Base-by-base conservation (phyloP, 2,329 filamentous ascomycete genomes). In the Cladosporium cucumerinum region DNA sequence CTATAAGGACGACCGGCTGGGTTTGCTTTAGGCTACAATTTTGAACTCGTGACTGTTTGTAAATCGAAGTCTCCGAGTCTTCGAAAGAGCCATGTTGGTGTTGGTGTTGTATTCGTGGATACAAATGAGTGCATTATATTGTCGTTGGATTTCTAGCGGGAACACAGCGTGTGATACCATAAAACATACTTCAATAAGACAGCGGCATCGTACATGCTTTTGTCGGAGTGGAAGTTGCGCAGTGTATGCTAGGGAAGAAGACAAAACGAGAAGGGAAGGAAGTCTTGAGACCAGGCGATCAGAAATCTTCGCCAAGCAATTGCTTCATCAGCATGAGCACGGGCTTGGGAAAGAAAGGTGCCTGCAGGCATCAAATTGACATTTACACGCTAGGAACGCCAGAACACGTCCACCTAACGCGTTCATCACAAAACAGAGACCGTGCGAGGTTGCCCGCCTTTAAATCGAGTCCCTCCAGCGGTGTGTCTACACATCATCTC, bases 81-180 rank as follows among this genome's bases (percentile, higher is more conserved):
- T 95, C 91, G 91, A 95, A 91, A 91, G 90, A 88, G 91, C 91
- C 91, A 48, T 55, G 46, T 8, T n/a, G n/a, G n/a, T n/a, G n/a
- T n/a, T 39, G n/a, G 39, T 34, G 18, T 48, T 51, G 43, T n/a
- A 23, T 48, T 2, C 18, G 30, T 36, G 49, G 46, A 11, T 18
- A 51, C 28, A 52, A 3, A 8, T 58, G 36, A 18, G 1, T 25
- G 57, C 14, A 23, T 25, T 32, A 59, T 26, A 28, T 16, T 21
- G 57, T 36, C 30, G 52, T 23, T n/a, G n/a, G 8, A 7, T 18
- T 10, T 8, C 3, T 8, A n/a, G 2, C 1, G 14, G 51, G n/a
- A 5, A 32, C 51, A 32, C 26, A 18, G 26, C 26, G 32, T 54
- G 18, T 23, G 51, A 32, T 54, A 7, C 30, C 51, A n/a, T 28